Conservation (phyloP, 208 protist genomes). For the Angomonas deanei region DNA sequence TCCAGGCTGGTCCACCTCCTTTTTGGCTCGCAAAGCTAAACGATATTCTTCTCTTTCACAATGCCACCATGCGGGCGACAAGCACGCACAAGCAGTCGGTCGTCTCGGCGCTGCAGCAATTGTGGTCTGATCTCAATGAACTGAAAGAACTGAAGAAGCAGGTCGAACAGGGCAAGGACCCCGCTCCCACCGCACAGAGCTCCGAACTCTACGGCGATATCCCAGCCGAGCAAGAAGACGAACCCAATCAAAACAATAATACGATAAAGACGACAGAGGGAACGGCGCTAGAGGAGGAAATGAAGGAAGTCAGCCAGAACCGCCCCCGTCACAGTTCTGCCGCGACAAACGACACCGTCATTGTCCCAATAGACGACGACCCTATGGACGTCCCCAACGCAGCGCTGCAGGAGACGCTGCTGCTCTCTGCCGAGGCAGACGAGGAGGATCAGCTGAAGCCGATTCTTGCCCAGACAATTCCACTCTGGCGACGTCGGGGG, state of each 20-base stretch:
- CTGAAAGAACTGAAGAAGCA: slow-evolving; percentile 18
- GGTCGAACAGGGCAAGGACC: slow-evolving; percentile 14
- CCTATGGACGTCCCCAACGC: not conserved
- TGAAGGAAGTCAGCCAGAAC: not conserved
- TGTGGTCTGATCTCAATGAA: slow-evolving; percentile 24
- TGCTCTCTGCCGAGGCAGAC: slow-evolving; percentile 14
- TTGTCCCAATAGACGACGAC: not conserved
- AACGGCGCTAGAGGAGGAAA: slow-evolving; percentile 1
- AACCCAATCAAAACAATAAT: not conserved
- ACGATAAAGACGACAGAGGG: not conserved
- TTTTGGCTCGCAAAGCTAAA: slow-evolving; percentile 39
- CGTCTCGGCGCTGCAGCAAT: slow-evolving; percentile 19
- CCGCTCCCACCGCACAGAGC: slow-evolving; percentile 5
- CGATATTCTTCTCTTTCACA: slow-evolving; percentile 41
- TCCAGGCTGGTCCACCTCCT: slow-evolving; percentile 19
- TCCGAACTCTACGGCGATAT: slow-evolving; percentile 9
- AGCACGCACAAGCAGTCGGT: slow-evolving; percentile 16
- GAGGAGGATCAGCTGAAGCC: slow-evolving; percentile 19
- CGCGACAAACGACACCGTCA: not conserved
- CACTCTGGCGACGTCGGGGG: slow-evolving; percentile 44
- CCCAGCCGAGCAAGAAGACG: not conserved
- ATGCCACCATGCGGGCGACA: slow-evolving; percentile 10
- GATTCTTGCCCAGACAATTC: slow-evolving; percentile 32
- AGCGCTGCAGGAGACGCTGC: not conserved
- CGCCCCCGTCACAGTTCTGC: not conserved